Base-by-base conservation (phyloP, 148 eudicot genomes). In the Pharnaceum exiguum region DNA sequence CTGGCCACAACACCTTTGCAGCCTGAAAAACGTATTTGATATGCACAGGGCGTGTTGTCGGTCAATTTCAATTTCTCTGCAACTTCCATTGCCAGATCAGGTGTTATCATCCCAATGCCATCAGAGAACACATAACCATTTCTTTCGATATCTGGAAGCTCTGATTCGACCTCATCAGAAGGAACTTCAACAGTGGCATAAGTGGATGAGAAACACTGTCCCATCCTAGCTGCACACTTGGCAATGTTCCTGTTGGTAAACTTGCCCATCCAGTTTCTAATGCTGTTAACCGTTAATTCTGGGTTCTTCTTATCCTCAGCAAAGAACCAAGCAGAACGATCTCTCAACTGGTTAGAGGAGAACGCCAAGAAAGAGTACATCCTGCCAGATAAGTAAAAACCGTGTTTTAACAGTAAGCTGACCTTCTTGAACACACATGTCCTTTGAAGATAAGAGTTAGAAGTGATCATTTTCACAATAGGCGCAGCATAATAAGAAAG, bases 251-350 rank as follows among this genome's bases (percentile, higher is more conserved):
- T 57, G 35, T 81, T 65, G 0, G 43, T 43, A 55, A 91, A 91
- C 54, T 47, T 75, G 2, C 98, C 98, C 98, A 87, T 91, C 98
- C 94, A 91, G 2, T 11, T 59, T 61, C 39, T 59, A n/a, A 91
- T 79, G 37, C 8, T 30, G 5, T 1, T 6, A 1, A 79, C 87
- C 0, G 60, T 58, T 23, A 69, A 50, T n/a, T 35, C 39, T 9
- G 29, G 37, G 38, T 69, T 52, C 12, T 27, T 72, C 60, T 58
- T 53, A 35, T 75, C 79, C 63, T 81, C 94, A 24, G 98, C 96
- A 72, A 87, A 85, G 45, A 91, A 87, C 98, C 98, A 91, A n/a
- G 96, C 96, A 13, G 96, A 87, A 32, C 86, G 93, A 59, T 91
- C 98, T 66, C 88, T 71, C 60, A 91, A 56, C 46, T 91, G 98